phyloP scores from a whole-genome alignment of 129 eudicot genomes.

The Pittosporum tobira region DNA sequence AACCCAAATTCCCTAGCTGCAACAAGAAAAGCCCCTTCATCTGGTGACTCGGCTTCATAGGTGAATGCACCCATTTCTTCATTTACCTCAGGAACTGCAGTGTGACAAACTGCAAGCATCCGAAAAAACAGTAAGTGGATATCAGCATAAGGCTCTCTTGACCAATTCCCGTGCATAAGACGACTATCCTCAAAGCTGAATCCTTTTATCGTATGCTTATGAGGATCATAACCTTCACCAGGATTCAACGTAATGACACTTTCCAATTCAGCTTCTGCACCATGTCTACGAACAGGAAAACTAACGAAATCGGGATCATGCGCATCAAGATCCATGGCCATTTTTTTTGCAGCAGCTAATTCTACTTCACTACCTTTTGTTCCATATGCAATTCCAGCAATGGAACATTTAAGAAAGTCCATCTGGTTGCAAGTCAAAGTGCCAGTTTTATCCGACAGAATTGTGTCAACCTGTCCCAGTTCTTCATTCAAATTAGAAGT shows the following conservation, averaged over 20 bases:
- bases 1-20: constrained; percentile 82
- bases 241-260: constrained; percentile 14
- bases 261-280: constrained; percentile 15
- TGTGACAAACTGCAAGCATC: constrained; percentile 65
- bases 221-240: constrained; percentile 6
- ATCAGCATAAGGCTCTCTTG: constrained; percentile 34
- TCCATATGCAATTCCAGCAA: constrained; percentile 68
- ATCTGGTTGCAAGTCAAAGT: constrained; percentile 76
- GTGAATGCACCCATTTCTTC: constrained; percentile 32
- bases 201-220: constrained; percentile 33
- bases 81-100: constrained; percentile 55
- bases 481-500: constrained; percentile 83
- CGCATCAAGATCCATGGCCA: constrained; percentile 34
- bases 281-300: background rate
- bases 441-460: constrained; percentile 77
- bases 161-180: constrained; percentile 38
- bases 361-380: constrained; percentile 54
- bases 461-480: constrained; percentile 68
- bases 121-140: constrained; percentile 43
- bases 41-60: constrained; percentile 86
- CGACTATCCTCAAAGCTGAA: constrained; percentile 58
- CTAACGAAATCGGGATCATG: constrained; percentile 16
- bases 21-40: constrained; percentile 62
- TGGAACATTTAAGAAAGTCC: constrained; percentile 75
- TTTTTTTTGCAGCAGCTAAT: constrained; percentile 47